Percentiles rank a stretch among this genome's conserved stretches.
Evolutionary conservation across 257 asterid genomes (phyloP).

Genomic region (Primulina huaijiensis): DNA sequence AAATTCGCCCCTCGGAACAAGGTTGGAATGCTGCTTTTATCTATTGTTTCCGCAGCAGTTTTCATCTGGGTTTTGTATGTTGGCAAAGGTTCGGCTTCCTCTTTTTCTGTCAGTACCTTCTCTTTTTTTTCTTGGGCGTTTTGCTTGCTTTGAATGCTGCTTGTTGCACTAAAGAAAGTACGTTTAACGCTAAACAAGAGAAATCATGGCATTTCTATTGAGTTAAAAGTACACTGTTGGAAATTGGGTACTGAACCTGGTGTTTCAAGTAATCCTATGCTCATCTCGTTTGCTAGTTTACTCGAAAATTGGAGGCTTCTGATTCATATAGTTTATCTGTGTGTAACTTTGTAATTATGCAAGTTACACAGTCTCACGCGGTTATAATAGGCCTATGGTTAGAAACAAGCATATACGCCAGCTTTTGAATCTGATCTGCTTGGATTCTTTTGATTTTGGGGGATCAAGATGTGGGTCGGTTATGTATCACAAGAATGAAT

Average conservation of each 20-base stretch:
- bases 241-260: background rate
- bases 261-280: background rate
- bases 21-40: slow-evolving; percentile 84
- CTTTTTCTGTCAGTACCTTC: slow-evolving; percentile 1
- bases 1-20: slow-evolving; percentile 84
- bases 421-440: slow-evolving; percentile 12
- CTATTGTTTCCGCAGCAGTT: slow-evolving; percentile 65
- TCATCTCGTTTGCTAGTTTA: background rate
- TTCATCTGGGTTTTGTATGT: slow-evolving; percentile 67
- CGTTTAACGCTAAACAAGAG: too few relatives aligned
- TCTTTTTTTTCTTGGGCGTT: background rate
- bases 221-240: background rate
- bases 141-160: slow-evolving; percentile 3
- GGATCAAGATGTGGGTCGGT: slow-evolving; percentile 9
- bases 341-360: background rate
- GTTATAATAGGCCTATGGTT: background rate
- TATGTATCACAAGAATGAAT: background rate
- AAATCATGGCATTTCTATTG: background rate
- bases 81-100: slow-evolving; percentile 64
- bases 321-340: background rate
- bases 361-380: background rate
- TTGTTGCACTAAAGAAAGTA: background rate
- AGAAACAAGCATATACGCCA: slow-evolving; percentile 6
- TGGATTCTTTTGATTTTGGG: background rate
- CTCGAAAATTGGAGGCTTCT: background rate